Conservation (phyloP, 2,329 filamentous ascomycete species). For the Botrytis squamosa region DNA sequence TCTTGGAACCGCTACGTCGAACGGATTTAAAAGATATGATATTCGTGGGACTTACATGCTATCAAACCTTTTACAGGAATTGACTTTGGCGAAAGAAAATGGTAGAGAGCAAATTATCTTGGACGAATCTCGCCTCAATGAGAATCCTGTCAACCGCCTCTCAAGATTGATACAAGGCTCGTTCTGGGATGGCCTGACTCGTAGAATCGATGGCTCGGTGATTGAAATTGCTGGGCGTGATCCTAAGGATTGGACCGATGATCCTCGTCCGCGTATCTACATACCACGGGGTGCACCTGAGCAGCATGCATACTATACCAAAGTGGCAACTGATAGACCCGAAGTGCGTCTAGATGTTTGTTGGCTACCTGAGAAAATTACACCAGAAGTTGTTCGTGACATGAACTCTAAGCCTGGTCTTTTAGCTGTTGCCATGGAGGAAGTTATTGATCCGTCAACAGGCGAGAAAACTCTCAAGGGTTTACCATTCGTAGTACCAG, state of each 20-base stretch:
- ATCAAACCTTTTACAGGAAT: conserved; percentile 91
- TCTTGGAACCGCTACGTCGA: conserved; percentile 80
- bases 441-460: conserved; percentile 64
- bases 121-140: conserved; percentile 86
- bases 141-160: conserved; percentile 89
- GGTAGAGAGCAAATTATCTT: conserved; percentile 87
- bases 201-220: conserved; percentile 83
- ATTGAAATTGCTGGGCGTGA: conserved; percentile 85
- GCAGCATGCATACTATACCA: conserved; percentile 85
- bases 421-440: conserved; percentile 85
- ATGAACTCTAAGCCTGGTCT: conserved; percentile 87
- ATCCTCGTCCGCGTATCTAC: conserved; percentile 89
- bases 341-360: conserved; percentile 86
- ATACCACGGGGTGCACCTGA: conserved; percentile 80
- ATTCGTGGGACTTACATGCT: conserved; percentile 96
- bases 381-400: conserved; percentile 75
- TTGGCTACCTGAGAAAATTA: conserved; percentile 72
- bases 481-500: conserved; percentile 93
- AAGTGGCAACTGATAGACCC: conserved; percentile 74
- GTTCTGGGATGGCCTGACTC: conserved; percentile 90
- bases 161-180: conserved; percentile 82
- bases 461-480: conserved; percentile 72
- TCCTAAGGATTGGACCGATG: conserved; percentile 91
- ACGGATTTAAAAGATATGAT: conserved; percentile 83
- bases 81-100: conserved; percentile 88